These are phyloP conservation scores for Ordospora pajunii DNA, from an alignment of 371 early-diverging fungal genomes.

Conservation along the genomic window DNA sequence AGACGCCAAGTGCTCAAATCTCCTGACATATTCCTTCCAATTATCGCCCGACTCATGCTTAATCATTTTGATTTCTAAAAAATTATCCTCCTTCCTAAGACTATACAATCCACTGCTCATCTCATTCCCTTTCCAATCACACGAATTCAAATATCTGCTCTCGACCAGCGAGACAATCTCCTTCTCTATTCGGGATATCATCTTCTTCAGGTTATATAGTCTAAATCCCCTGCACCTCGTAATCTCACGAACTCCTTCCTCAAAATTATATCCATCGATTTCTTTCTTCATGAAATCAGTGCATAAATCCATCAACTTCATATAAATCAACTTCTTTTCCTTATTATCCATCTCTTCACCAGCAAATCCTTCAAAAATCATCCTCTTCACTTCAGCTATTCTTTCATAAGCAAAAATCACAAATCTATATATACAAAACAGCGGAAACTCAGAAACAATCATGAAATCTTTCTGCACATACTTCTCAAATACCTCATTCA, in stretches of 20 bases:
- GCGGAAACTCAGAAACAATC: conserved; percentile 68
- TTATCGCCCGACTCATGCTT: neutral
- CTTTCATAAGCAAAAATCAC: conserved; percentile 72
- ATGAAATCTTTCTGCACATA: neutral
- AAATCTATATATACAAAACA: conserved; percentile 74
- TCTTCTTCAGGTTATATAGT: conserved; percentile 54
- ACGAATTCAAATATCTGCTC: conserved; percentile 10
- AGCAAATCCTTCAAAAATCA: conserved; percentile 61
- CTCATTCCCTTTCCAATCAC: neutral
- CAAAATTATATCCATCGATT: conserved; percentile 73
- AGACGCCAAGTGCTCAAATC: conserved; percentile 20
- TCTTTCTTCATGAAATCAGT: conserved; percentile 69
- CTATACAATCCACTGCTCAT: neutral
- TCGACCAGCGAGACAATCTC: conserved; percentile 33
- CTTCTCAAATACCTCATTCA: conserved; percentile 14
- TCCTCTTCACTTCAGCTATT: conserved; percentile 67
- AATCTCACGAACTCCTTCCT: conserved; percentile 73
- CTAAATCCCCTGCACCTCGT: conserved; percentile 51
- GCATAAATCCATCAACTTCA: conserved; percentile 66
- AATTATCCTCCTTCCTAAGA: neutral
- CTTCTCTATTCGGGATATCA: conserved; percentile 50
- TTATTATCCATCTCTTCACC: conserved; percentile 64
- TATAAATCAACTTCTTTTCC: conserved; percentile 19
- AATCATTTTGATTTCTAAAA: neutral
- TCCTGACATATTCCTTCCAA: conserved; percentile 5